Evolutionary conservation across 2,329 filamentous ascomycete genomes (phyloP).

Genomic region (Tolypocladium inflatum): DNA sequence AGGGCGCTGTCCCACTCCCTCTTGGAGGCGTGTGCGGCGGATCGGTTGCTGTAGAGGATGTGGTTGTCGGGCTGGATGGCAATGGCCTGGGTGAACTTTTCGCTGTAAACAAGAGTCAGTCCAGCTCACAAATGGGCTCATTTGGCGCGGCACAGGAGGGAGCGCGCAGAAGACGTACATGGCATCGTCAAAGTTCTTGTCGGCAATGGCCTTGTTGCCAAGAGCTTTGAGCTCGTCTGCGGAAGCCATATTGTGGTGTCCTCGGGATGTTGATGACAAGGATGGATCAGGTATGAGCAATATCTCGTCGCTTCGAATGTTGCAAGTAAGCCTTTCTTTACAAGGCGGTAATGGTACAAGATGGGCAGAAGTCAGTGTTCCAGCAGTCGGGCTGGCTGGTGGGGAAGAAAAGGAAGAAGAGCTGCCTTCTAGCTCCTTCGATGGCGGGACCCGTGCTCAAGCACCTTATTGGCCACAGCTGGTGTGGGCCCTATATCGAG

Average conservation of each 20-base stretch:
- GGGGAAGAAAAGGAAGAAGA: slow-evolving; percentile 2
- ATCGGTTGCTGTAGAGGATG: slow-evolving; percentile 96
- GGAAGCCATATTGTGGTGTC: slow-evolving; percentile 37
- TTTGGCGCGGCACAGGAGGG: neutral
- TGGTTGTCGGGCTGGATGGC: slow-evolving; percentile 82
- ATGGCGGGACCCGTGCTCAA: slow-evolving; percentile 18
- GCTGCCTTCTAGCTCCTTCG: slow-evolving; percentile 33
- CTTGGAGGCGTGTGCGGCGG: slow-evolving; percentile 78
- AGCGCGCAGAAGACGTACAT: slow-evolving; percentile 54
- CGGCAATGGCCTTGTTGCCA: slow-evolving; percentile 97
- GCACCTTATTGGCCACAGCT: slow-evolving; percentile 20
- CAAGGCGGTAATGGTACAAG: neutral
- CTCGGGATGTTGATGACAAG: neutral
- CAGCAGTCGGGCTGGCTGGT: neutral
- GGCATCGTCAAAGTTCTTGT: slow-evolving; percentile 93
- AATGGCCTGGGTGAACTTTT: slow-evolving; percentile 92
- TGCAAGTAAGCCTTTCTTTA: too few relatives aligned
- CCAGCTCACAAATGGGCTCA: neutral
- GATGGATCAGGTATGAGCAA: neutral
- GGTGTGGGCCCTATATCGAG: slow-evolving; percentile 8
- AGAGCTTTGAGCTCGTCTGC: slow-evolving; percentile 85
- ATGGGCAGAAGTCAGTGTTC: neutral
- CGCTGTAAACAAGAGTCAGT: slow-evolving; percentile 38
- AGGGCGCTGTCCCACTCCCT: slow-evolving; percentile 79
- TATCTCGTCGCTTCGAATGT: neutral